Percentiles rank a stretch among this genome's conserved stretches.
Evolutionary conservation across 352 stramenopile genomes (phyloP).

Genomic region (Phytopythium litorale): DNA sequence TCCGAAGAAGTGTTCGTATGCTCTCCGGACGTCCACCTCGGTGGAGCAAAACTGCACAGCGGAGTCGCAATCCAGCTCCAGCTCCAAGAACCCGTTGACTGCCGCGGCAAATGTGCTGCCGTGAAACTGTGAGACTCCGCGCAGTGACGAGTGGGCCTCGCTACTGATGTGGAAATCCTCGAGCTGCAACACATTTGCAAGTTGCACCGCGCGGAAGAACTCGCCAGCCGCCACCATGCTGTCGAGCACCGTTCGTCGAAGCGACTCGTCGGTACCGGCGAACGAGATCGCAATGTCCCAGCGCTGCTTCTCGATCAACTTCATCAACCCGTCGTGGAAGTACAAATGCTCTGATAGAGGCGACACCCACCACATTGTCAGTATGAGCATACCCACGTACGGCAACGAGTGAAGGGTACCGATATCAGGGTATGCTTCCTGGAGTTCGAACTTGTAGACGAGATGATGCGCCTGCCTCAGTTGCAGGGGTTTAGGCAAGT

Average conservation of each 20-base stretch:
- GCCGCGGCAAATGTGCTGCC: conserved; percentile 14
- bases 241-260: conserved; percentile 44
- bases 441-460: conserved; percentile 50
- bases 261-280: conserved; percentile 45
- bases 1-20: conserved; percentile 26
- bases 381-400: not conserved
- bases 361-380: not conserved
- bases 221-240: conserved; percentile 41
- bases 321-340: conserved; percentile 52
- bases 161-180: conserved; percentile 22
- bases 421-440: conserved; percentile 57
- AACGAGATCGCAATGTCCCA: conserved; percentile 72
- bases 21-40: conserved; percentile 24
- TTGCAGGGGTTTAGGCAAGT: not conserved
- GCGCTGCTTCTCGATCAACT: conserved; percentile 59
- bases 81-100: conserved; percentile 27
- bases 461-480: conserved; percentile 46
- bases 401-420: conserved; percentile 12
- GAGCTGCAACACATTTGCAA: conserved; percentile 40
- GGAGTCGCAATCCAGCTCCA: conserved; percentile 17
- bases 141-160: conserved; percentile 2
- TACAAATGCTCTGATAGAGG: conserved; percentile 40
- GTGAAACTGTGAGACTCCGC: not conserved
- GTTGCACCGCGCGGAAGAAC: conserved; percentile 25
- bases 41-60: conserved; percentile 39